Evolutionary conservation across 83 land plant species (phyloP), one percentile per base, ranked within the genome.

Genomic region (Picea abies): DNA sequence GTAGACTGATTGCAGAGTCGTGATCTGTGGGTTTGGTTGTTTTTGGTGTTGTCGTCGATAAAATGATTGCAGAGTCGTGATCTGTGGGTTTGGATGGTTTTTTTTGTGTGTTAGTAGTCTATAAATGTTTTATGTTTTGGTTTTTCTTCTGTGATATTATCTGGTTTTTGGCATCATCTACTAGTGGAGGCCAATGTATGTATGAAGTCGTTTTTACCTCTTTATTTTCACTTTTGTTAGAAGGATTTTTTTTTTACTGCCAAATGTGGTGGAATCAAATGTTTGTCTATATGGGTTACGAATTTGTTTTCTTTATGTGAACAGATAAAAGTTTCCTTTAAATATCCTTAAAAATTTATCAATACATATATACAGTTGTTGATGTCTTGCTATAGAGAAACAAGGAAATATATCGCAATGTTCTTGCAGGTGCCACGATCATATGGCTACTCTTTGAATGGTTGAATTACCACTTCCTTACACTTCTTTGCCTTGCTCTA

Each of bases 101-200:
- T 1, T 32, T 32, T 32, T 32, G 0, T 32, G 35, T 32, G 35
- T 32, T 32, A 32, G 35, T 32, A 32, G 35, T 32, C 35, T 32
- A 32, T 32, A 32, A 32, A 32, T 32, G 35, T 32, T 32, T 32
- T 32, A 32, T 32, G 35, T 32, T 32, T 32, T 32, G 35, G 1
- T 32, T 32, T 32, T 32, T 32, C 35, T 32, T 32, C 35, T 32
- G 35, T 32, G 35, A 32, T 32, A 32, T 32, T 32, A 32, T 32
- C 2, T 32, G 35, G 35, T 32, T 32, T 32, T 32, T 32, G 35
- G 35, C 89, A 92, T 79, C 80, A 90, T 66, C 26, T 92, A 26
- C 84, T 94, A 94, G 96, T 1, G 96, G 96, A 83, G 96, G 96
- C 80, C 89, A 91, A 81, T 88, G 95, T 93, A 85, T 64, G 87